Evolutionary conservation across 2,329 filamentous ascomycete genomes (phyloP), one percentile per base, ranked within the genome.

Genomic region (Penicillium sp.): DNA sequence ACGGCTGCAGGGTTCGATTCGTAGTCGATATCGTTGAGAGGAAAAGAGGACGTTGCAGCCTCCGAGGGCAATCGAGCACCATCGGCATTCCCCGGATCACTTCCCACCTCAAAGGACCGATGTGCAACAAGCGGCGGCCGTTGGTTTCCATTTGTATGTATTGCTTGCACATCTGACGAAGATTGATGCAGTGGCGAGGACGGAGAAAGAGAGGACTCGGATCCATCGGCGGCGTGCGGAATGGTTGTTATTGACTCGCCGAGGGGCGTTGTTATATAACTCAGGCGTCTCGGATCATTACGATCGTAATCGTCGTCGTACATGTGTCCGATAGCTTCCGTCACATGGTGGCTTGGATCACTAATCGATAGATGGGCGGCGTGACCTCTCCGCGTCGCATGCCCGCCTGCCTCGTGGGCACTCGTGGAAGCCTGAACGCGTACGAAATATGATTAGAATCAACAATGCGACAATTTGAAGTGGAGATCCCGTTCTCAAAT

Each of bases 261-360:
- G 48, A 76, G 68, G 31, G 78, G 74, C 8, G 80, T 78, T 27
- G 78, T 82, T 66, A 93, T 81, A 77, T 91, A 94, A 78, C 90
- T 93, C 68, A 93, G 77, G 37, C 90, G 90, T 46, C 89, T 86
- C 41, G 81, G 84, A 66, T 85, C 83, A 68, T 80, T 78, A 66
- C 77, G 80, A 67, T 82, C 77, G 68, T 90, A 85, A 65, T 87
- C 85, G 71, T 91, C 89, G 69, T 89, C 90, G 77, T 97, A 96
- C 77, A 96, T 85, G 68, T 92, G 92, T 52, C 91, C 91, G 75
- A 96, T 96, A 59, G 91, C 89, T 75, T 96, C 93, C 56, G 92
- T 96, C 73, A 96, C 91, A 84, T 96, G 93, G 78, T 96, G 91
- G 77, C 84, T 91, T 60, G 93, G 89, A 77, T 96, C 92, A 75